Evolutionary conservation across 1,139 yeast species (phyloP), one percentile per base, ranked within the genome.

Genomic region (Kodamaea anthophila): DNA sequence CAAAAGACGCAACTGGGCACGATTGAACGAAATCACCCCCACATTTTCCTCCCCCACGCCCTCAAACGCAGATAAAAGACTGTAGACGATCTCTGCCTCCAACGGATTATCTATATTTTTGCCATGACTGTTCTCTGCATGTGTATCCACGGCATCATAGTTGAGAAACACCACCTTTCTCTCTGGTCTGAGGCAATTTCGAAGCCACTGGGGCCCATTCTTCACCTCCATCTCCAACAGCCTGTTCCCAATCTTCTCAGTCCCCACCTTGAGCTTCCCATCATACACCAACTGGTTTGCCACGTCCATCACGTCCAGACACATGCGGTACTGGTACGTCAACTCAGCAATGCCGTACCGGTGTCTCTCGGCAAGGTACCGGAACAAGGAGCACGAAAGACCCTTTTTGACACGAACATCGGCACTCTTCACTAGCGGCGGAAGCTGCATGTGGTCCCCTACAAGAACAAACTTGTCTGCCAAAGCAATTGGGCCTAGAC

Each of bases 381-480:
- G 78, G 57, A 91, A 91, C 32, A 93, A 58, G 1, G 96, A 86
- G 28, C 66, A 68, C 19, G 83, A 84, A n/a, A 91, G 58, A 0
- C 95, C 96, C 20, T 47, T 22, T 56, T 69, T 44, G 29, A 61
- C 73, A 24, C 65, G 65, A 0, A 81, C 74, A 28, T 69, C 67
- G 0, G 73, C 72, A 43, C 77, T 78, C 21, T 68, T 69, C 1
- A 88, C 86, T 33, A 88, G 58, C 1, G 97, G 96, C 2, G 95
- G 94, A 18, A 93, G 60, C 51, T 93, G 99, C 41, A 73, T 74
- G 50, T 91, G 97, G 49, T 93, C 99, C 5, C 99, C 99, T 8
- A 93, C 97, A 36, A 91, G 65, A 2, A 93, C 68, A 48, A 91
- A 91, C 51, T 72, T 82, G 26, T 82, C 78, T 20, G 91, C 80